Evolutionary conservation across 345 rosid genomes (phyloP).

Genomic region (Mallotus nudiflorus): DNA sequence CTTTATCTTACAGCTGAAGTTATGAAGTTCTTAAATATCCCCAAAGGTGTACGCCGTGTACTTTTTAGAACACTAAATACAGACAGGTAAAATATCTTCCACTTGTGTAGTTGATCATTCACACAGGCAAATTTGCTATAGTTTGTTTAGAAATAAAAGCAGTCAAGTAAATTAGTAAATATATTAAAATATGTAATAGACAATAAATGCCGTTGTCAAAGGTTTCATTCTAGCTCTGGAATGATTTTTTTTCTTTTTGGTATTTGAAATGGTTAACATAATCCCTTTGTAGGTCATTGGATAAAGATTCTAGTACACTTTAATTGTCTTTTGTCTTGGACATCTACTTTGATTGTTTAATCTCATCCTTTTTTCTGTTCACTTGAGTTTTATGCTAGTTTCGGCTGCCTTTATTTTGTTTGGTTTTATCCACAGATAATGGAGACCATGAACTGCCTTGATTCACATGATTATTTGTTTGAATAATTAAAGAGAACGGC

Average conservation of each 20-base stretch:
- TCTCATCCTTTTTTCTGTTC: neutral
- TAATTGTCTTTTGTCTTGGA: no score
- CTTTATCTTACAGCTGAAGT: slow-evolving; percentile 56
- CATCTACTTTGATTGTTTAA: neutral
- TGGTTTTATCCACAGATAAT: neutral
- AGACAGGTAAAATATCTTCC: slow-evolving; percentile 50
- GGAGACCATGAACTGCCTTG: no score
- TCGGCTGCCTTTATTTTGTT: neutral
- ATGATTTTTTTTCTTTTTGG: neutral
- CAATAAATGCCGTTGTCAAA: neutral
- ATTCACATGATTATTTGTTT: neutral
- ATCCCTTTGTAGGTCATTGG: neutral
- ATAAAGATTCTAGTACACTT: no score
- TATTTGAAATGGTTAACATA: neutral
- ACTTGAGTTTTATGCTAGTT: neutral
- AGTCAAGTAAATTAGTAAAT: no score
- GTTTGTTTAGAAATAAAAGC: neutral
- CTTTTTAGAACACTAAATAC: slow-evolving; percentile 85
- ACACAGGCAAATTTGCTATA: neutral
- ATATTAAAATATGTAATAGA: neutral
- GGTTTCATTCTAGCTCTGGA: neutral
- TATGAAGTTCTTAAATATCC: slow-evolving; percentile 78
- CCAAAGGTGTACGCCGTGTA: slow-evolving; percentile 75
- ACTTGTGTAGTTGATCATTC: neutral
- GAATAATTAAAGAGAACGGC: neutral